Base-by-base conservation (phyloP, 805 yeast species). In the Ogataea trehaloabstinens region DNA sequence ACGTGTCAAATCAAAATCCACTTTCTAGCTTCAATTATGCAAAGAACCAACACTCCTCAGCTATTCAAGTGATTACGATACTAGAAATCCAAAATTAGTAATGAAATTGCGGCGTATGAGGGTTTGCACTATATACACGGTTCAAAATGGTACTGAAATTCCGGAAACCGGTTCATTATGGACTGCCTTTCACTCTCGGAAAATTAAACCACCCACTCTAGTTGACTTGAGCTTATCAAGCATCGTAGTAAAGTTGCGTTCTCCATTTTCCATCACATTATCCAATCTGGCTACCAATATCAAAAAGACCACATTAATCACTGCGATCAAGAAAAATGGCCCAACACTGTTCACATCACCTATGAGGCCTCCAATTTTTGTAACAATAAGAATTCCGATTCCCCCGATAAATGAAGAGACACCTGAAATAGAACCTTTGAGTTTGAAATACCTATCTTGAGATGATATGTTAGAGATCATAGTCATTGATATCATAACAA, bases 321-420 rank as follows among this genome's bases (percentile, higher is more conserved):
- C 12, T 0, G 75, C 76, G 43, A 80, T 60, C 6, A 80, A 56
- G 17, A 76, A 52, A 49, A 83, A 82, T 4, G 89, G 86, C 0
- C 76, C 74, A 27, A 75, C 72, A 18, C 71, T 60, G 76, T 80
- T 76, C 25, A 46, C 36, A 52, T 82, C 87, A 18, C 82, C 74
- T 46, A 76, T 63, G 12, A 61, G 51, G 4, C 89, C 89, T 5
- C 89, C 90, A 7, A 80, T 24, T 50, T 75, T 76, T 24, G 80
- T 73, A 20, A 82, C 61, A 1, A 79, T 37, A 40, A 83, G 60
- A 19, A 82, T 80, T 2, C 91, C 91, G 6, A 79, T 35, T 1
- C 86, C 86, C 13, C 88, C 89, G 46, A 73, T 65, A 38, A 83
- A 70, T n/a, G 82, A 73, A 54, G 78, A 80, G 10, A 80, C 74